Base-by-base conservation (phyloP, 208 protist species). In the Wallacemonas collosoma region DNA sequence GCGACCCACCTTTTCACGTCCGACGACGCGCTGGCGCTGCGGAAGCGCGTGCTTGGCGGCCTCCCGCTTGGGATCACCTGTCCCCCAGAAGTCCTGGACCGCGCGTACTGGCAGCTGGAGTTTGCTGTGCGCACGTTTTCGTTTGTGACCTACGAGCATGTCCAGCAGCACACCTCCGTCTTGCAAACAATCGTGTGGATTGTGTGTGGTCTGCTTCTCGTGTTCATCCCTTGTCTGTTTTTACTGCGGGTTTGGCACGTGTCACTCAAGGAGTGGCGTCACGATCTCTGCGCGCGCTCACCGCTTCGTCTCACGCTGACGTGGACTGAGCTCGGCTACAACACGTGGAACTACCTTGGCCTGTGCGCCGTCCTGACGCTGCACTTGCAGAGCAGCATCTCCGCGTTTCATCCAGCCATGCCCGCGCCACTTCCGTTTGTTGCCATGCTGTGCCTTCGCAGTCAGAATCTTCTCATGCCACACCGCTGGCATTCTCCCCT, bases 261-360 rank as follows among this genome's bases (percentile, higher is more conserved):
- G 61, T 64, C 83, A 2, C 75, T 81, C 51, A 67, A 43, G 44
- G 72, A 87, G 36, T 89, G 77, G 77, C 71, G 63, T 62, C 58
- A 71, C 17, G 85, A 93, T 44, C 35, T 93, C 43, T 69, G 36
- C 43, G 40, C 64, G 63, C 77, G 71, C 53, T 75, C 78, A 14
- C 88, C 88, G 17, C 72, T 93, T 43, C 71, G 68, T 6, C 80
- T 93, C 56, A 90, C 77, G 2, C 71, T 93, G 2, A 83, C 85
- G 50, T 86, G 83, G 81, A 71, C 80, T 17, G 88, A 93, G 79
- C 79, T 93, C 64, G 82, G 83, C 61, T 83, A 81, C 68, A 86
- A 85, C 68, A 68, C 74, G 12, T 50, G 79, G 50, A 93, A 93
- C 78, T 91, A 87, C 75, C 61, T 89, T 60, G 75, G 73, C 12